phyloP scores from a whole-genome alignment of 441 rosid species.

The Populus hybrid region DNA sequence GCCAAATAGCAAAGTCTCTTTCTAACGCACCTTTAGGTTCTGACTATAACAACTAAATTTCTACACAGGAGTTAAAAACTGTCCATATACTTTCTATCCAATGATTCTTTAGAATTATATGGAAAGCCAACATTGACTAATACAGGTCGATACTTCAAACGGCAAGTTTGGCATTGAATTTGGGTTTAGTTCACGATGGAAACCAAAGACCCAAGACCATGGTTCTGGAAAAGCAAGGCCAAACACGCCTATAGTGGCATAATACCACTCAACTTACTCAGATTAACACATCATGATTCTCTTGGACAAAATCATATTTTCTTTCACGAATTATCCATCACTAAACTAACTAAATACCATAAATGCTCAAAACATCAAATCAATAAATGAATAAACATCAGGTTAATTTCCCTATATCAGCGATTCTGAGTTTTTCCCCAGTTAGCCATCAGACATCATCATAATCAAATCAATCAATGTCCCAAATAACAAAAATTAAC shows the following conservation, averaged over 20 bases:
- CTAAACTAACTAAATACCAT: not conserved
- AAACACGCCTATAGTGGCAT: not conserved
- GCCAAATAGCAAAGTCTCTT: not conserved
- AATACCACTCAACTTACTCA: not conserved
- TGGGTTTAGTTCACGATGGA: not conserved
- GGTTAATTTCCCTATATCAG: not conserved
- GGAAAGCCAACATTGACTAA: not conserved
- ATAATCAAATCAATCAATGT: not conserved
- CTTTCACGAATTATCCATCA: not conserved
- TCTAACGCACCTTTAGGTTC: not conserved
- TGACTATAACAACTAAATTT: not conserved
- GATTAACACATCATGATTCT: not conserved
- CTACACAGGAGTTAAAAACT: not conserved
- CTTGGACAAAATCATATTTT: not conserved
- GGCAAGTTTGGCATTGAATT: not conserved
- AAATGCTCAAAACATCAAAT: not conserved
- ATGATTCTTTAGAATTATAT: not conserved
- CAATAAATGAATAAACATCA: not conserved
- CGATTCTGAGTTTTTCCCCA: not conserved
- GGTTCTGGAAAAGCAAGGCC: not conserved
- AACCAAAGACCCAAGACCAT: not conserved
- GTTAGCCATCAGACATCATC: not conserved
- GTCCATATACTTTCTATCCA: not conserved
- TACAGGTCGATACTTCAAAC: not conserved
- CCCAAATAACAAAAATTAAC: not conserved